Conservation (phyloP, 163 green algal species). For the Trebouxiophyceae sp. region DNA sequence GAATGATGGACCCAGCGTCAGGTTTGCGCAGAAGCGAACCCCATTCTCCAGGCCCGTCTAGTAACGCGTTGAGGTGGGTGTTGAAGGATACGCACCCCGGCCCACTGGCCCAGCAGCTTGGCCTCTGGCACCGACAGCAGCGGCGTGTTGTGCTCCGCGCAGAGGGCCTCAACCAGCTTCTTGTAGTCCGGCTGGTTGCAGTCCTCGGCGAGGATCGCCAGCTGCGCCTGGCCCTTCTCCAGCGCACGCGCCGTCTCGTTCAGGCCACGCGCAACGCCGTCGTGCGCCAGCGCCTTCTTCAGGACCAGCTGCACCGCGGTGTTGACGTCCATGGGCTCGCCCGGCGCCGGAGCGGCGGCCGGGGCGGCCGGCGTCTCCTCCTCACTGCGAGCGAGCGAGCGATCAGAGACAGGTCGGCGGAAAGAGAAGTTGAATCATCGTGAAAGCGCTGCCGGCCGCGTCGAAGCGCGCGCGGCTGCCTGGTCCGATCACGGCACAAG, state of each 20-base stretch:
- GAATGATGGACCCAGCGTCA: no score
- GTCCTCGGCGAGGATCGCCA: slow-evolving; percentile 96
- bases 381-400: no score
- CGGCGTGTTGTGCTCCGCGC: slow-evolving; percentile 93
- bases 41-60: no score
- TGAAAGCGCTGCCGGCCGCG: no score
- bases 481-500: no score
- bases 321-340: slow-evolving; percentile 96
- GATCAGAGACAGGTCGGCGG: no score
- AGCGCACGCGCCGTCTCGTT: slow-evolving; percentile 79
- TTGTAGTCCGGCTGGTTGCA: slow-evolving; percentile 99
- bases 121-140: slow-evolving; percentile 89
- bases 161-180: slow-evolving; percentile 99
- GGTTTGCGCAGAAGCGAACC: no score
- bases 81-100: slow-evolving; percentile 54
- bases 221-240: slow-evolving; percentile 78
- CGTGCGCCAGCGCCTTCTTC: slow-evolving; percentile 96
- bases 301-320: slow-evolving; percentile 77
- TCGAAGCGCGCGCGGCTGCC: no score
- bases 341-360: slow-evolving; percentile 53
- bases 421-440: no score
- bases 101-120: slow-evolving; percentile 92
- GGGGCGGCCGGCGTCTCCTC: slow-evolving; percentile 31
- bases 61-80: no score
- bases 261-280: slow-evolving; percentile 83